Base-by-base conservation (phyloP, 148 eudicot genomes). In the Hydrangea macrophylla region DNA sequence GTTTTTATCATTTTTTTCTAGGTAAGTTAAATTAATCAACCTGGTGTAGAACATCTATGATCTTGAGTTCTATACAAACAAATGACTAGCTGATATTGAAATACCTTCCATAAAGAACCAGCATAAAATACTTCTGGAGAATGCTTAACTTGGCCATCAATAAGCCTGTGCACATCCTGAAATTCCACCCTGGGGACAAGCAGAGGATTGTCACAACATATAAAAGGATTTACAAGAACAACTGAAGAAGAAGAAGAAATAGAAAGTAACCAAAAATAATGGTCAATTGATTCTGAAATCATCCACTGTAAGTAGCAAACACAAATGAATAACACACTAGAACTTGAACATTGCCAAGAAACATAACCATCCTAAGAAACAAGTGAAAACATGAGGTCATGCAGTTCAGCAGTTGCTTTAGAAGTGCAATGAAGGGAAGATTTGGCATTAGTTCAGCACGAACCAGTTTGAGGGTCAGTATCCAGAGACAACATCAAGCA, bases 81-180 rank as follows among this genome's bases (percentile, higher is more conserved):
- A 56, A 30, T 37, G 35, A 20, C 62, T 32, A 44, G 58, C 61
- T 48, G 50, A 44, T 45, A 44, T 73, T 48, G 39, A 33, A 63
- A 36, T 74, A 95, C 99, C 94, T 95, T 95, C 99, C 99, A 95
- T 61, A 91, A 75, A 70, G 99, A 95, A 81, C 99, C 99, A 65
- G 96, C 99, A 87, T 95, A 95, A 80, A 91, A 95, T 64, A 83
- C 89, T 84, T 95, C 99, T 50, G 87, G 77, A 75, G 99, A 95
- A 77, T 95, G 97, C 79, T 89, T 95, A 66, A 91, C 99, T 81
- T 91, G 99, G 55, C 97, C 99, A 83, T 95, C 99, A 66, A 70
- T 81, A 58, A 91, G 96, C 84, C 88, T 84, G 76, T 85, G 90
- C 69, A 95, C 93, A 71, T 89, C 99, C 76, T 80, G 84, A 78